phyloP scores from a whole-genome alignment of 495 filamentous ascomycete species.

The Talaromyces thailandensis region DNA sequence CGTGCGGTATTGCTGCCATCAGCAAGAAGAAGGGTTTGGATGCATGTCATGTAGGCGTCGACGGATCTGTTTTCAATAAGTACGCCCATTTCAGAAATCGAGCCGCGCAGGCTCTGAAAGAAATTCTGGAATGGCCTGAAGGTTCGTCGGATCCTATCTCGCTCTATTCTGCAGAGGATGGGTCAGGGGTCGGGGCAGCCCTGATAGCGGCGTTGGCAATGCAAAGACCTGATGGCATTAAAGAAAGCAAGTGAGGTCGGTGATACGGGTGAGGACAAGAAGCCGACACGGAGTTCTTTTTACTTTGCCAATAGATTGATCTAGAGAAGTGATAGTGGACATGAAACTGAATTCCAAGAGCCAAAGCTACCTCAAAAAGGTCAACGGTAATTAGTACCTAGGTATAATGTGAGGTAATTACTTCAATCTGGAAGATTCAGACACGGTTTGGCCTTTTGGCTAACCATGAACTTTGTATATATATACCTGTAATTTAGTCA shows the following conservation, averaged over 20 bases:
- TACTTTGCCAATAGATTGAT: too few relatives aligned
- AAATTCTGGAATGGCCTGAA: conserved; percentile 23
- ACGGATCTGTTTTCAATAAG: conserved; percentile 90
- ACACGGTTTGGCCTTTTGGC: too few relatives aligned
- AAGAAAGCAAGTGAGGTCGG: not conserved
- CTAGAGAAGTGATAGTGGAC: too few relatives aligned
- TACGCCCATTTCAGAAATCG: conserved; percentile 84
- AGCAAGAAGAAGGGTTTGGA: conserved; percentile 76
- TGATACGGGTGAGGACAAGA: not conserved
- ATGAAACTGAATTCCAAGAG: too few relatives aligned
- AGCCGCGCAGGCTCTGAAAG: conserved; percentile 64
- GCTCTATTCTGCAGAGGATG: conserved; percentile 21
- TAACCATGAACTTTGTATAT: too few relatives aligned
- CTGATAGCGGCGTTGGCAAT: conserved; percentile 19
- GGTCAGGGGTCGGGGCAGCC: conserved; percentile 24
- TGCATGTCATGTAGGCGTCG: conserved; percentile 81
- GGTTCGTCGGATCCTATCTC: conserved; percentile 11
- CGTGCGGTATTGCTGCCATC: conserved; percentile 86
- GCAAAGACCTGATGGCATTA: not conserved
- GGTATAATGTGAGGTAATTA: too few relatives aligned
- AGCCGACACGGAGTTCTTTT: not conserved
- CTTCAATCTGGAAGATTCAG: too few relatives aligned
- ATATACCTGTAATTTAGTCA: too few relatives aligned
- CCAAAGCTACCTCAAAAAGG: too few relatives aligned
- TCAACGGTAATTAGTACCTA: too few relatives aligned